Evolutionary conservation across 108 stramenopile species (phyloP), one percentile per base, ranked within the genome.

Genomic region (Nannochloropsis gaditana): DNA sequence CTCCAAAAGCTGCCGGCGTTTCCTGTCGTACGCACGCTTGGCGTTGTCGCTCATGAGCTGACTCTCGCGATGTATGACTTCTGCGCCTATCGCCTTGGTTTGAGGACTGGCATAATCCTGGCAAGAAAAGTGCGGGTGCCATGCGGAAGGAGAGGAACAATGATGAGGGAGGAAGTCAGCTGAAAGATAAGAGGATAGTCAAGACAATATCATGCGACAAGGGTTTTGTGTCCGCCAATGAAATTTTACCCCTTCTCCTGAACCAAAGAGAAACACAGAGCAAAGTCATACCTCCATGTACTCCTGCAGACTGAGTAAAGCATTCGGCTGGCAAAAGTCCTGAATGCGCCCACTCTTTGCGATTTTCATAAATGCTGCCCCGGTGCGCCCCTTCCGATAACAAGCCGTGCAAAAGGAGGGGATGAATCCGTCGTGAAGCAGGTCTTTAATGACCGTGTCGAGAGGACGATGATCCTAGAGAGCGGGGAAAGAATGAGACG

Each of bases 361-460:
- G n/a, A 73, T 73, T 3, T 73, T 73, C 59, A 73, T 73, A 8
- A 73, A 73, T n/a, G 59, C 59, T n/a, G 59, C 59, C n/a, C 59
- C 59, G 3, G 59, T 73, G 59, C 59, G 59, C 2, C 59, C 59
- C n/a, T 73, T 73, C 59, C 59, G 59, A n/a, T 73, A 73, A n/a
- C 59, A 73, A n/a, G 59, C 59, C 59, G 59, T 73, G 59, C 59
- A 73, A n/a, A 73, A 73, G 59, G 59, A 73, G n/a, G 59, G 59
- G 8, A 73, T 73, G 59, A 73, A 73, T 15, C 59, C 59, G 59
- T 73, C 59, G 8, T 73, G 5, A 4, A 73, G 59, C 59, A 73
- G 8, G 59, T 73, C 59, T 73, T 73, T 73, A n/a, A 73, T 73
- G 4, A 73, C 59, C 19, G 59, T 73, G 2, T 73, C 59, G 0